Conservation (phyloP, 805 yeast genomes). For the Starmera quercuum region DNA sequence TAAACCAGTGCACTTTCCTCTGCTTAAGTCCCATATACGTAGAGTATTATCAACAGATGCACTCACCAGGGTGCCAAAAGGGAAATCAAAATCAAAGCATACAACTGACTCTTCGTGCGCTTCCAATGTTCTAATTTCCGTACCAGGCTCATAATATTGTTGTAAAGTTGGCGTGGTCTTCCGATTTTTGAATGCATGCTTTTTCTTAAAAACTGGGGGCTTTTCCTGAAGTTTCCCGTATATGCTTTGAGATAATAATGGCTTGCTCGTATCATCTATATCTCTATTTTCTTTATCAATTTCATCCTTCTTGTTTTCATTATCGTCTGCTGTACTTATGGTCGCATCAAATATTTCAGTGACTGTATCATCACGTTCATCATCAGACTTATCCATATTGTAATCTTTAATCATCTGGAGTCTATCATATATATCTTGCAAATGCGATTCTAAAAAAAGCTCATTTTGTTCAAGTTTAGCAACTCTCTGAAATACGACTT, state of each 20-base stretch:
- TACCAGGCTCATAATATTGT: slow-evolving; percentile 55
- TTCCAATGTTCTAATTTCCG: slow-evolving; percentile 38
- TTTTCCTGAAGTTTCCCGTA: slow-evolving; percentile 34
- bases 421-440: slow-evolving; percentile 35
- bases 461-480: slow-evolving; percentile 57
- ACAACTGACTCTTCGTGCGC: slow-evolving; percentile 49
- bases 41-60: slow-evolving; percentile 75
- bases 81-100: slow-evolving; percentile 61
- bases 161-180: slow-evolving; percentile 57
- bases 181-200: slow-evolving; percentile 25
- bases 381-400: slow-evolving; percentile 23
- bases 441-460: slow-evolving; percentile 41
- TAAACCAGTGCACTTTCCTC: slow-evolving; percentile 39
- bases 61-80: slow-evolving; percentile 70
- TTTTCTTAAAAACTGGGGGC: slow-evolving; percentile 24
- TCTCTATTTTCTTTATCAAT: slow-evolving; percentile 8
- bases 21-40: slow-evolving; percentile 75
- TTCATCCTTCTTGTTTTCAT: slow-evolving; percentile 8
- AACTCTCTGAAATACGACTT: slow-evolving; percentile 48
- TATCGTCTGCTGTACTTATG: slow-evolving; percentile 3
- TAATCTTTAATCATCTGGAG: slow-evolving; percentile 35
- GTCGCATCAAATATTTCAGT: slow-evolving; percentile 3
- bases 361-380: slow-evolving; percentile 4
- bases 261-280: slow-evolving; percentile 13
- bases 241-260: slow-evolving; percentile 34